Conservation (phyloP, 1,284 basidiomycete genomes). For the Apiotrichum siamense region DNA sequence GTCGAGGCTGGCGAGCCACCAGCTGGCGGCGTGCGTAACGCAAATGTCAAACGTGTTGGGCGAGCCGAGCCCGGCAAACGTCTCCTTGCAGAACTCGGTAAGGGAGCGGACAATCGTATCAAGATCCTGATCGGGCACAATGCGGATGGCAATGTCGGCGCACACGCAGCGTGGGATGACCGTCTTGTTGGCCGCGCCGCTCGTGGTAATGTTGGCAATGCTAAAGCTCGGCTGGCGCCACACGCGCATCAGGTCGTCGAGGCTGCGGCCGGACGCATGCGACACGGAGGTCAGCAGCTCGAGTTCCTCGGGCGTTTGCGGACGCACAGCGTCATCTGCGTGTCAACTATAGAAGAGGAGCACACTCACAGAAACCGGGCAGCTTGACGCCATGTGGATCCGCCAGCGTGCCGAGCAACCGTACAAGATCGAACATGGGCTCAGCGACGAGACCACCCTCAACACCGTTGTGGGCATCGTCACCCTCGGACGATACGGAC, state of each 20-base stretch:
- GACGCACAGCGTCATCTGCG: slow-evolving; percentile 67
- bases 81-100: slow-evolving; percentile 55
- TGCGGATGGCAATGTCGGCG: slow-evolving; percentile 76
- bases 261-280: slow-evolving; percentile 57
- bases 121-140: slow-evolving; percentile 84
- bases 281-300: slow-evolving; percentile 64
- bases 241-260: slow-evolving; percentile 61
- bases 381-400: slow-evolving; percentile 62
- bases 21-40: slow-evolving; percentile 80
- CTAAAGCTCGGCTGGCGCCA: slow-evolving; percentile 56
- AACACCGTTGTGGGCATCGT: slow-evolving; percentile 56
- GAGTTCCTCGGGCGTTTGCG: slow-evolving; percentile 61
- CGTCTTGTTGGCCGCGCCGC: slow-evolving; percentile 52
- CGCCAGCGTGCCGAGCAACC: slow-evolving; percentile 67
- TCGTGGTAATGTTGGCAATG: slow-evolving; percentile 41
- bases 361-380: slow-evolving; percentile 72
- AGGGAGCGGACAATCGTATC: slow-evolving; percentile 62
- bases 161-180: slow-evolving; percentile 77
- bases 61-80: slow-evolving; percentile 61
- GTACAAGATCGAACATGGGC: slow-evolving; percentile 91
- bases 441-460: slow-evolving; percentile 83
- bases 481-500: slow-evolving; percentile 57
- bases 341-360: neutral
- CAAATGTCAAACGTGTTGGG: slow-evolving; percentile 68
- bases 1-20: slow-evolving; percentile 88